Evolutionary conservation across 1,284 basidiomycete genomes (phyloP), one percentile per base, ranked within the genome.

Genomic region (Pseudozyma tsukubaensis): DNA sequence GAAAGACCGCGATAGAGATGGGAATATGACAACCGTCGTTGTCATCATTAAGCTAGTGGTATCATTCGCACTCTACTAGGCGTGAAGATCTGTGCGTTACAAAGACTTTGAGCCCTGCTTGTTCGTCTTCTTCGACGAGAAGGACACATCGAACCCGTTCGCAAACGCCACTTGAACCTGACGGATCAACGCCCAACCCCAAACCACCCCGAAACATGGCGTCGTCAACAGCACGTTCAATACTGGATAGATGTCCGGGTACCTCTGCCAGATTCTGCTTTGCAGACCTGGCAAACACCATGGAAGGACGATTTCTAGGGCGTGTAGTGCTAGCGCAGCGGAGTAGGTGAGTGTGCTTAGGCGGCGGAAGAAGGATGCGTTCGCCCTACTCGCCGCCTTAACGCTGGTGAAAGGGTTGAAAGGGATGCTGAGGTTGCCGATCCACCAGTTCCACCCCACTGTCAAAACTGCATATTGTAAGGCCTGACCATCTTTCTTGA

Each of bases 211-310:
- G 82, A 96, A 95, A 10, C 94, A 89, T 0, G 90, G 91, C 3
- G 91, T 92, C 79, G 90, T 89, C 47, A 95, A 83, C n/a, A 94
- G 88, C 4, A 94, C 90, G 81, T 95, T 96, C 37, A 94, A 86
- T 1, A 96, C 93, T 0, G 92, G 87, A 82, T 90, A 96, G 51
- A 97, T 84, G 82, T 97, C 93, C 0, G 94, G 94, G 76, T 94
- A 92, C 67, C 91, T 89, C 9, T 87, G 92, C 92, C 18, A 92
- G 89, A 74, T 34, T 12, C 19, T 39, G 4, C 34, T 57, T 24
- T 71, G 60, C 45, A 74, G 14, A 1, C 40, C 50, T 9, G 64
- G 60, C 21, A 48, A 18, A 7, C 56, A 13, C 21, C 44, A 32
- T 1, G 86, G 59, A 39, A 92, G 59, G 9, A 90, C 34, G 18